Evolutionary conservation across 1,284 basidiomycete genomes (phyloP), one percentile per base, ranked within the genome.

Genomic region (Leccinum subrobustum): DNA sequence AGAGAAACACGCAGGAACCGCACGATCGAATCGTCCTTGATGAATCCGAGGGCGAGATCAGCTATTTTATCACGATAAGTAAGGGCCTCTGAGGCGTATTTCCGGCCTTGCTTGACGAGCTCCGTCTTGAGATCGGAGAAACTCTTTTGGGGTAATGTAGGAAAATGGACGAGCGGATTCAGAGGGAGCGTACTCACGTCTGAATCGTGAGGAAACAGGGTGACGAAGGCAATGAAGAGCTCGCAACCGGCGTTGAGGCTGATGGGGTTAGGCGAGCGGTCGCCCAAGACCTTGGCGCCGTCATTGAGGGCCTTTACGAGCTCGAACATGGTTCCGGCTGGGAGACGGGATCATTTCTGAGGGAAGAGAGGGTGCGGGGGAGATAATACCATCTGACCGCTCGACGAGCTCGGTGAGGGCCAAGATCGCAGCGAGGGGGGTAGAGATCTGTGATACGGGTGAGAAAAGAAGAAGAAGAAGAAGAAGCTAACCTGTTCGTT

Each of bases 1-100:
- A 39, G 60, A 57, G 58, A 64, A 60, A 62, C 60, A 65, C 56
- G 60, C 53, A 56, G 53, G 52, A 52, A 59, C 55, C 78, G 69
- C 74, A 93, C 94, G 66, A 96, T 90, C 37, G 91, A 92, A 72
- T 95, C 94, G 70, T 98, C 96, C 73, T 93, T 90, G 72, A 98
- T 92, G 77, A 98, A 98, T 54, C 90, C 91, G 57, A 95, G 83
- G 23, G 92, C 88, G n/a, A 95, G 82, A 65, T 91, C 85, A 42
- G 94, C 93, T 67, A 99, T 98, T 76, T 93, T 95, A 65, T 88
- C 85, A 59, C 96, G 85, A 79, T 94, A 97, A 50, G 89, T 86
- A 56, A 92, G 80, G n/a, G 93, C 93, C 74, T 91, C 86, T 56
- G 80, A 74, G 23, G 89, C 89, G 71, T 94, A 95, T 68, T 84